Evolutionary conservation across 106 monocot genomes (phyloP).

Genomic region (Gastrodia elata): DNA sequence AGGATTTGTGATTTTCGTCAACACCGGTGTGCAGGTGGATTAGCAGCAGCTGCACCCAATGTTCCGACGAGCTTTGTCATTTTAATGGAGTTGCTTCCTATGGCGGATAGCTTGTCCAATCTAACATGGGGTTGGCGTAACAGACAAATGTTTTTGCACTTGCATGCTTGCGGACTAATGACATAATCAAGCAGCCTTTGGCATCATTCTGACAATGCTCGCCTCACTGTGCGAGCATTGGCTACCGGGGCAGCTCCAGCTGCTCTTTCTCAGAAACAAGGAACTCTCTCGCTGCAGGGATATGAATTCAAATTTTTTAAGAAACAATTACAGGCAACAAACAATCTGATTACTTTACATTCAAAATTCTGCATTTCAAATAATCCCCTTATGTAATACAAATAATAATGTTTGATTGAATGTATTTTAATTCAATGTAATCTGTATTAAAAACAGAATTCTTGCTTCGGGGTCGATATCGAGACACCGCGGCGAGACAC

Average conservation of each 20-base stretch:
- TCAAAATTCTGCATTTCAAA: no score
- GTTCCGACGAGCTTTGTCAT: neutral
- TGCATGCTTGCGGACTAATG: conserved; percentile 63
- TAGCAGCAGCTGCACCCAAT: neutral
- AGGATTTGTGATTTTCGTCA: conserved; percentile 15
- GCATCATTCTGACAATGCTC: conserved; percentile 50
- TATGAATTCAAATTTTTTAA: no score
- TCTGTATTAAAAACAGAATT: no score
- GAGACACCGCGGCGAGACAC: no score
- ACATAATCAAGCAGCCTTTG: conserved; percentile 55
- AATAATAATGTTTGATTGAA: no score
- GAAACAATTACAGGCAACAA: no score
- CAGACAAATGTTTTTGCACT: conserved; percentile 40
- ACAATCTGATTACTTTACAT: no score
- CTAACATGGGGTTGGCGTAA: conserved; percentile 7
- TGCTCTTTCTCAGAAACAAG: conserved; percentile 4
- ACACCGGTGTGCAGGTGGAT: neutral
- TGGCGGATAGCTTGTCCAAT: neutral
- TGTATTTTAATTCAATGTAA: no score
- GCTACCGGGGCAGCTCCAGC: conserved; percentile 14
- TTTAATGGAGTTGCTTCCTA: conserved; percentile 2
- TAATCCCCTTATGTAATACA: no score
- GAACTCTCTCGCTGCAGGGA: conserved; percentile 15
- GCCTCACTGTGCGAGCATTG: conserved; percentile 59
- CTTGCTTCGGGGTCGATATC: no score